A percentile compares a stretch with the other conserved stretches of the same genome.
These are phyloP conservation scores for Lentinula edodes DNA, from an alignment of 768 basidiomycete genomes.

Conservation along the genomic window DNA sequence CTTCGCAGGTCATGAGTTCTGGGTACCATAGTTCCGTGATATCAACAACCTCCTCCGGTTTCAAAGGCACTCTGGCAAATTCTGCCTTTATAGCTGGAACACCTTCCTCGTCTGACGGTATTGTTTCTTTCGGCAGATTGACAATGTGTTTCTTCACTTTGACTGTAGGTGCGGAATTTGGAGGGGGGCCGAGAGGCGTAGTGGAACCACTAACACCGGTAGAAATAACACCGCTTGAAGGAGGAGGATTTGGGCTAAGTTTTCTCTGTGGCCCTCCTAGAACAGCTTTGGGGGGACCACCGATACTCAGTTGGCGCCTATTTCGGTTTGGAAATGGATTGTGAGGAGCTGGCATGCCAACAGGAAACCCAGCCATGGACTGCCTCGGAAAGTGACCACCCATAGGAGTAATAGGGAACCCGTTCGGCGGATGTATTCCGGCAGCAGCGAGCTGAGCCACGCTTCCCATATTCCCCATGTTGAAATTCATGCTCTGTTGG, in stretches of 20 bases:
- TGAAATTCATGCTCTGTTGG: constrained; percentile 36
- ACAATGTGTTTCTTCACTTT: constrained; percentile 67
- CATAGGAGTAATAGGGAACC: constrained; percentile 58
- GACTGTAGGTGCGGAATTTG: constrained; percentile 14
- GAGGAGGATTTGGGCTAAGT: constrained; percentile 55
- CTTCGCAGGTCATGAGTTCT: constrained; percentile 40
- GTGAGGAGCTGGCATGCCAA: constrained; percentile 10
- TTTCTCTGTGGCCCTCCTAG: constrained; percentile 78
- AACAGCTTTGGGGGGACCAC: constrained; percentile 85
- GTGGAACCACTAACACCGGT: constrained; percentile 16
- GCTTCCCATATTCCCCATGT: constrained; percentile 33
- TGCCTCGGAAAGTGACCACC: constrained; percentile 50
- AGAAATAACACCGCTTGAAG: neutral
- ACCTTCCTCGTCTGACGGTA: constrained; percentile 30
- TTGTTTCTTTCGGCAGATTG: constrained; percentile 70
- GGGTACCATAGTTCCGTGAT: constrained; percentile 20
- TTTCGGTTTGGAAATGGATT: constrained; percentile 57
- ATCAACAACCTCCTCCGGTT: constrained; percentile 20
- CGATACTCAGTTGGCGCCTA: constrained; percentile 68
- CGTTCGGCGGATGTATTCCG: constrained; percentile 50
- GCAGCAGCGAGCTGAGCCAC: constrained; percentile 58
- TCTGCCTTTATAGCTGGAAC: constrained; percentile 34
- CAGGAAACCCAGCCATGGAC: constrained; percentile 33
- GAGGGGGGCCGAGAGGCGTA: constrained; percentile 9
- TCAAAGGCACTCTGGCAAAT: constrained; percentile 62